Base-by-base conservation (phyloP, 495 filamentous ascomycete genomes). In the Bryoglossum gracile region DNA sequence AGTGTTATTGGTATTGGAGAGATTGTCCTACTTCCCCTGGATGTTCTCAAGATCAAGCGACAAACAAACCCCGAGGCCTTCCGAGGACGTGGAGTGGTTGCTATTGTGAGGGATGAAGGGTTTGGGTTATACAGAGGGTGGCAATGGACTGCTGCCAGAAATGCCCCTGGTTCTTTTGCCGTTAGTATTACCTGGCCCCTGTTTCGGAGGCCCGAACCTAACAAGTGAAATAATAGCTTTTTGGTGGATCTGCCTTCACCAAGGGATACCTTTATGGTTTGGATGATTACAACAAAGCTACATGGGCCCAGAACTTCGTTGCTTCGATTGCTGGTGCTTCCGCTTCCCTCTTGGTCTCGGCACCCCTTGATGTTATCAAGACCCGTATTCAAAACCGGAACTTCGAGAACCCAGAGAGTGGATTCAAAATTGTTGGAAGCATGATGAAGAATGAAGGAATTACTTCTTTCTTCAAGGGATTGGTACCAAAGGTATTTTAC, bases 11-110 rank as follows among this genome's bases (percentile, higher is more conserved):
- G 92, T 62, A 91, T 97, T 56, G 94, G 92, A 57, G 92, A 99
- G 73, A 92, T 99, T 55, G 75, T 99, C 51, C 75, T 99, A 3
- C 77, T 99, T 18, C 92, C 92, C 34, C 78, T 99, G 25, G 92
- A 99, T 58, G 92, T 99, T 10, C 75, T 99, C 19, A 99, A 99
- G 77, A 99, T 99, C 74, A 97, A 97, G 76, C 84, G 92, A 56
- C 92, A 99, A 71, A 99, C 92, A 30, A 99, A 99, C 76, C 92
- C 92, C 25, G 92, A 96, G 60, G 89, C 92, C 35, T 99, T 99
- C 80, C 77, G 89, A 49, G 90, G 91, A 55, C 84, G 92, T 60
- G 94, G 94, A 42, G 73, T 97, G 16, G 76, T 96, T 62, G 81
- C 77, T 65, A 96, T 99, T 45, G 73, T 99, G 50, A 71, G 76